phyloP scores from a whole-genome alignment of 1,139 yeast species.

The Geotrichum candidum region DNA sequence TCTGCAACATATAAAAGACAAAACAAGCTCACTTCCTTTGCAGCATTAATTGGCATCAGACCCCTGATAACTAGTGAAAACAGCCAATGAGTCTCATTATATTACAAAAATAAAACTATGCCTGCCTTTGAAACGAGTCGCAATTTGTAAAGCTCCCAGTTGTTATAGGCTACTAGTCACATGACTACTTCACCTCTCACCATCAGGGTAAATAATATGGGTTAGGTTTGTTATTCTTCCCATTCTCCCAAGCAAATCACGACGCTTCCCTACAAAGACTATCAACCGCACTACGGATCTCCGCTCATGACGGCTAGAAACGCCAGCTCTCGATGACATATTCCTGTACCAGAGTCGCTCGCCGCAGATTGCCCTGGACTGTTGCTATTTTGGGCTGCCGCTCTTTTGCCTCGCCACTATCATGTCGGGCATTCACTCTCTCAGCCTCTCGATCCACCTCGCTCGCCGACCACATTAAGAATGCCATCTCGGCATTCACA shows the following conservation, averaged over 20 bases:
- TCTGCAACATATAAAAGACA: no score
- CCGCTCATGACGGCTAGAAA: neutral
- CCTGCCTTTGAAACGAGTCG: no score
- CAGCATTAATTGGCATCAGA: no score
- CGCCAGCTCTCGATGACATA: neutral
- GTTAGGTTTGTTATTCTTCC: neutral
- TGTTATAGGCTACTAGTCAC: neutral
- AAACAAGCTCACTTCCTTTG: no score
- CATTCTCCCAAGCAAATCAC: neutral
- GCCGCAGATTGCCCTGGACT: neutral
- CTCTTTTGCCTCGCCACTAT: neutral
- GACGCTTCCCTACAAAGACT: neutral
- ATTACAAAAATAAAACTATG: no score
- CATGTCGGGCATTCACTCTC: neutral
- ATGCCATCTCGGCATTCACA: conserved; percentile 11
- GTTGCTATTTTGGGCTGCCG: neutral
- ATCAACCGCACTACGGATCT: neutral
- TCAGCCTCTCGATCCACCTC: neutral
- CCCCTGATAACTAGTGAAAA: no score
- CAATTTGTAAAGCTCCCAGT: no score
- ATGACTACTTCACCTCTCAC: neutral
- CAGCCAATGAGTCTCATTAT: no score
- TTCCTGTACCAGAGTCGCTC: neutral
- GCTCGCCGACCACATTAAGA: conserved; percentile 12
- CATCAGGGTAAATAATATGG: neutral